Evolutionary conservation across 2,329 filamentous ascomycete species (phyloP), one percentile per base, ranked within the genome.

Genomic region (Mollisiaceae sp.): DNA sequence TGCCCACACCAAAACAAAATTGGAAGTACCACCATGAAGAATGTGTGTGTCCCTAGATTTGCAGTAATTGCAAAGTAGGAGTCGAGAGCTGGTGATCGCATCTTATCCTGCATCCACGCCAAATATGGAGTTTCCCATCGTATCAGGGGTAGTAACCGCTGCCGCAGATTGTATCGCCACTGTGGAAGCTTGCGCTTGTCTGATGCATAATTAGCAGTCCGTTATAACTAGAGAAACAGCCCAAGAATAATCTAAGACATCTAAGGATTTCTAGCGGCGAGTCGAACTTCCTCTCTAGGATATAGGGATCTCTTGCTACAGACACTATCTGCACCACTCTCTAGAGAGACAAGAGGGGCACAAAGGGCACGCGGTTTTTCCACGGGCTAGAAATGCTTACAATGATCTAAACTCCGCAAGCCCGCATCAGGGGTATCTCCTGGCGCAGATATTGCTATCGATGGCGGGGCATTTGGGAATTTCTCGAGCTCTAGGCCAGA

Each of bases 1-100:
- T 94, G 91, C 62, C 94, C 94, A 75, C 93, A 97, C 95, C 95
- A 99, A 82, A 98, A 98, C 72, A 97, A 86, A 70, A 98, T 92
- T 6, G 95, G 95, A 74, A 99, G 82, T 65, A 93, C 91, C 71
- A 97, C 86, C 94, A 98, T 98, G 83, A 97, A 99, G 82, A 97
- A 98, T 0, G 95, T 99, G 79, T 99, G 95, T 0, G 95, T 99
- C 70, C 95, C 93, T 63, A 98, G 86, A 78, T 98, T 99, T 69
- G 95, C 95, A 0, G 94, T 97, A 70, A 96, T 92, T 59, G 95
- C 94, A 79, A 99, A 99, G 82, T 97, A 99, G 68, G 92, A 92
- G 79, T 99, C 95, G 74, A 98, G 89, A 9, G 91, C 86, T 0
- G 93, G 92, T 22, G 92, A 90, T 74, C 94, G 91, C 77, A 94